Percentiles rank a stretch among this genome's conserved stretches.
Evolutionary conservation across 495 filamentous ascomycete genomes (phyloP).

Genomic region (Hyaloscypha bicolor): DNA sequence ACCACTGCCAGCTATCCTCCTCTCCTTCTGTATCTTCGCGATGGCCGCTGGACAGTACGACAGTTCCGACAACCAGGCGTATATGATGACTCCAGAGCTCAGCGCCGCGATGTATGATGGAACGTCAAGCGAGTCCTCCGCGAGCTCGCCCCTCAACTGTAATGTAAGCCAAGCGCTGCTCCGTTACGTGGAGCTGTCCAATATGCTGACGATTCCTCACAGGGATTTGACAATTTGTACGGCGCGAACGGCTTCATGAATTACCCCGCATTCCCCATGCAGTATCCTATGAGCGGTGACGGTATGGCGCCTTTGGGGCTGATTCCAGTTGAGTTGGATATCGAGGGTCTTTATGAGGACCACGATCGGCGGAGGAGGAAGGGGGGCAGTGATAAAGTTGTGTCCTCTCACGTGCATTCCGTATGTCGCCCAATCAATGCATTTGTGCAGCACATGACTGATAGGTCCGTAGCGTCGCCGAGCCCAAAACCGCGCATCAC

Average conservation of each 20-base stretch:
- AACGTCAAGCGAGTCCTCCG: constrained; percentile 33
- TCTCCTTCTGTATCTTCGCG: constrained; percentile 1
- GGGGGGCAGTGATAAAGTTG: constrained; percentile 28
- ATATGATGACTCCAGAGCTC: constrained; percentile 25
- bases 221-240: constrained; percentile 32
- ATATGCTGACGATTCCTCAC: background rate
- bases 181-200: background rate
- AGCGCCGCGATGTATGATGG: constrained; percentile 29
- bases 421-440: constrained; percentile 11
- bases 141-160: constrained; percentile 30
- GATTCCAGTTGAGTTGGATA: constrained; percentile 34
- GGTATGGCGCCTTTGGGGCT: constrained; percentile 26
- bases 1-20: background rate
- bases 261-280: constrained; percentile 30
- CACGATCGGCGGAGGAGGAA: constrained; percentile 31
- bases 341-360: constrained; percentile 32
- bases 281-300: constrained; percentile 25
- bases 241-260: constrained; percentile 24
- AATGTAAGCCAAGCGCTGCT: constrained; percentile 21
- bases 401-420: constrained; percentile 34
- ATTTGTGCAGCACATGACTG: background rate
- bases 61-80: constrained; percentile 16
- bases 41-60: constrained; percentile 27
- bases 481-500: constrained; percentile 62
- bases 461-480: constrained; percentile 26